Evolutionary conservation across 257 asterid species (phyloP).

Genomic region (Ocimum tenuiflorum): DNA sequence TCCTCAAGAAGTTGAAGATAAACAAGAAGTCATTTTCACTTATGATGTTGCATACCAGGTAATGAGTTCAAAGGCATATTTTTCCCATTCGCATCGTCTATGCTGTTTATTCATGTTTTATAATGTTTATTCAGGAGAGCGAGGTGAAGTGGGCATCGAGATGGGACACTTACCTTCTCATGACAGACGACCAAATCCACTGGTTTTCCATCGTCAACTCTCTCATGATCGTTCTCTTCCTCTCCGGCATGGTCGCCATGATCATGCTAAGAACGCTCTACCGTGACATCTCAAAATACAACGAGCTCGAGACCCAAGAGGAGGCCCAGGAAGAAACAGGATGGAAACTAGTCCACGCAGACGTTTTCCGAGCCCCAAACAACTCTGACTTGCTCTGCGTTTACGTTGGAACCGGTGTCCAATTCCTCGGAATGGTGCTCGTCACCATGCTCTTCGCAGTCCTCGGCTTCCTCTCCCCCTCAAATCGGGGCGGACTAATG

Average conservation of each 20-base stretch:
- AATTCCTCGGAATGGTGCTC: constrained; percentile 51
- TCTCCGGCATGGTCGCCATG: constrained; percentile 78
- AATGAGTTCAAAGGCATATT: background rate
- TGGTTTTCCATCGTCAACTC: constrained; percentile 80
- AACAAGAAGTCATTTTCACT: constrained; percentile 63
- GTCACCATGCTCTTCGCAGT: constrained; percentile 67
- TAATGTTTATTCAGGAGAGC: constrained; percentile 46
- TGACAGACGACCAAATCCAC: constrained; percentile 73
- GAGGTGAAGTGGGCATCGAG: constrained; percentile 82
- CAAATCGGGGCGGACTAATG: constrained; percentile 78
- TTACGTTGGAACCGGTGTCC: constrained; percentile 69
- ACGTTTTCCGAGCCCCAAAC: constrained; percentile 63
- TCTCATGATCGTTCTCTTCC: constrained; percentile 75
- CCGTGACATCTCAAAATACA: constrained; percentile 70
- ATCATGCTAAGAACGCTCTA: constrained; percentile 67
- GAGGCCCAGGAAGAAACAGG: constrained; percentile 83
- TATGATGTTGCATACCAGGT: constrained; percentile 67
- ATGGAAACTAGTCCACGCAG: constrained; percentile 69
- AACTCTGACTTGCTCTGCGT: constrained; percentile 59
- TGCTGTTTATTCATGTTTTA: background rate
- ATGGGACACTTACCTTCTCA: constrained; percentile 77
- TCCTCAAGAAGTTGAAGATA: constrained; percentile 64
- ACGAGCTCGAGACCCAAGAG: constrained; percentile 70
- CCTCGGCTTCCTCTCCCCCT: constrained; percentile 73
- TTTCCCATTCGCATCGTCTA: background rate